Base-by-base conservation (phyloP, 1,139 yeast genomes). In the Sugiyamaella grinbergsii region DNA sequence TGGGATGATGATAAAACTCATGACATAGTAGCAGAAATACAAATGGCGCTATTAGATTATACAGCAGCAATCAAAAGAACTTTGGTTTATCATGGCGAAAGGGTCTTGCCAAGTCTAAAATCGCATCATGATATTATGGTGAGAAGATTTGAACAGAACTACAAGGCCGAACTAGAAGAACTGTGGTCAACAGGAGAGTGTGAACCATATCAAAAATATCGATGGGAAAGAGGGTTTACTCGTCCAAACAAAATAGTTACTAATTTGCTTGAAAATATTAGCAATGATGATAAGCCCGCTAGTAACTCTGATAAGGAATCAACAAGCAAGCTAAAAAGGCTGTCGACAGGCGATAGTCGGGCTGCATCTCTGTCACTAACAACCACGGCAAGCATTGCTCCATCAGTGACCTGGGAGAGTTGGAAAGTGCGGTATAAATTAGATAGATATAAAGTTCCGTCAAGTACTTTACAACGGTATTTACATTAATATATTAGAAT, bases 121-220 rank as follows among this genome's bases (percentile, higher is more conserved):
- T 76, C 78, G 1, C 78, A 89, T 26, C 96, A 89, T 63, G 79
- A 79, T 20, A 79, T 83, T 15, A 72, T 89, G 68, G 79, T 82
- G 31, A 80, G 78, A 48, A 70, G 88, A 54, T 88, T 79, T 69
- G 75, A 75, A 61, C 78, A 78, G 71, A 87, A 88, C 66, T 89
- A 88, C 68, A 72, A 74, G 33, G 78, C 74, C 6, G 96, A 89
- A 62, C 82, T 89, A 52, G 75, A 40, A 6, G 26, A 29, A 18
- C n/a, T 47, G 23, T 22, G 8, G 3, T 11, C 23, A 11, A 26
- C 18, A 38, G 28, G n/a, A 5, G 16, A 13, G 4, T 16, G 23
- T 3, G 16, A 22, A 8, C 31, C 41, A 24, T 11, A 34, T 10
- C 40, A 24, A 13, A 31, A 20, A 5, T 28, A 33, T 16, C 20